Percentiles rank a stretch among this genome's conserved stretches.
These are phyloP conservation scores for Moelleriella libera DNA, from an alignment of 2,329 filamentous ascomycete genomes.

Conservation along the genomic window DNA sequence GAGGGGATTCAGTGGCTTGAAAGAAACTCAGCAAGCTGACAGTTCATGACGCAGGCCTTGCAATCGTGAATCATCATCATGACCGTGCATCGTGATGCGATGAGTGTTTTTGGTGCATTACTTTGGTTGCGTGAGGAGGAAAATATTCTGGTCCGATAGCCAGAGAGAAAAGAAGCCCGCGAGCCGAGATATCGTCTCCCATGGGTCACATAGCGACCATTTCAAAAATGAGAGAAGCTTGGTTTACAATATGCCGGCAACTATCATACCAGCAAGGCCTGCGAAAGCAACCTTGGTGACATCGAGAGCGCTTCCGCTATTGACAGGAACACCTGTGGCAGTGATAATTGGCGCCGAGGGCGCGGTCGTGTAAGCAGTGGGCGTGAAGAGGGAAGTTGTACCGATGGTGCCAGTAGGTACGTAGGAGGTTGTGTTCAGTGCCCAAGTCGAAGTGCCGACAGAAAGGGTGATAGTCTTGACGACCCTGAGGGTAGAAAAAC, in stretches of 20 bases:
- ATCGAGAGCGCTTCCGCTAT: constrained; percentile 28
- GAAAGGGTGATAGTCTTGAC: constrained; percentile 39
- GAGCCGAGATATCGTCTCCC: too few species aligned
- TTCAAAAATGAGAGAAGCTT: too few species aligned
- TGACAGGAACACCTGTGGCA: constrained; percentile 22
- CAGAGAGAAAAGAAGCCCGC: background rate
- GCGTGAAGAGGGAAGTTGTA: constrained; percentile 6
- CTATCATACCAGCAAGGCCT: constrained; percentile 35
- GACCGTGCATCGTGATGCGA: constrained; percentile 2
- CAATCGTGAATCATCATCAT: constrained; percentile 1
- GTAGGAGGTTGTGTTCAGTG: constrained; percentile 19
- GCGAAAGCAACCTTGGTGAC: constrained; percentile 30
- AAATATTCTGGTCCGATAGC: background rate
- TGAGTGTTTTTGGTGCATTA: background rate
- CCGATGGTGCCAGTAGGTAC: constrained; percentile 12
- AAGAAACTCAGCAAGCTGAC: background rate
- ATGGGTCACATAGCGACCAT: too few species aligned
- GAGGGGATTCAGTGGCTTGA: background rate
- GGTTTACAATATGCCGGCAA: constrained; percentile 36
- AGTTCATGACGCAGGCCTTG: background rate
- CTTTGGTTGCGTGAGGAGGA: background rate
- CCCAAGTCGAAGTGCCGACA: constrained; percentile 18
- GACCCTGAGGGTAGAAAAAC: constrained; percentile 34
- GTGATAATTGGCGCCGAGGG: constrained; percentile 12
- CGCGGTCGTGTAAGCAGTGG: constrained; percentile 10